Evolutionary conservation across 257 asterid species (phyloP).

Genomic region (Primulina huaijiensis): DNA sequence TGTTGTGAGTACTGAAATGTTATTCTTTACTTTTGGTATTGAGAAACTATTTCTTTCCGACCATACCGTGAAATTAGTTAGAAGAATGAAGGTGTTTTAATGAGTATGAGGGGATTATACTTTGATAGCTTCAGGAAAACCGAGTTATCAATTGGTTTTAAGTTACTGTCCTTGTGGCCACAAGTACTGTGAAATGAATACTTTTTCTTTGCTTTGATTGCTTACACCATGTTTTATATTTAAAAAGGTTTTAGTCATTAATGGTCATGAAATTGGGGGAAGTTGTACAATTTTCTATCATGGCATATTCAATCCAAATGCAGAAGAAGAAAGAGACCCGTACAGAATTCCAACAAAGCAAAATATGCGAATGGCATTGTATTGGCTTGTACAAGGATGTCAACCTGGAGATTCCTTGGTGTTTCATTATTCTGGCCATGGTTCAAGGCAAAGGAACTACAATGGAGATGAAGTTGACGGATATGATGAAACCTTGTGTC

Average conservation of each 20-base stretch:
- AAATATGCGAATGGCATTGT: slow-evolving; percentile 84
- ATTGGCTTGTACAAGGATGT: slow-evolving; percentile 94
- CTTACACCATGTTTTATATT: background rate
- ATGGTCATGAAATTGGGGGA: background rate
- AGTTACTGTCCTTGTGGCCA: background rate
- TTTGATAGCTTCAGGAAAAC: background rate
- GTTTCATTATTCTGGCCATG: slow-evolving; percentile 95
- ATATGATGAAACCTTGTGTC: slow-evolving; percentile 92
- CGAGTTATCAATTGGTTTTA: background rate
- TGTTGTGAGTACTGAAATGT: background rate
- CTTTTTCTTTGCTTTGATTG: background rate
- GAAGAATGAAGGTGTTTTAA: background rate
- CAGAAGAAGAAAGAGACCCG: slow-evolving; percentile 95
- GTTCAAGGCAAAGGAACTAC: slow-evolving; percentile 76
- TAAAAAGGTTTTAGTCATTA: background rate
- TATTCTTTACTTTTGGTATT: background rate
- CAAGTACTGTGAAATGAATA: background rate
- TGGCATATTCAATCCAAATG: slow-evolving; percentile 26
- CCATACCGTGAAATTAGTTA: background rate
- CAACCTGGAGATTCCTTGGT: slow-evolving; percentile 90
- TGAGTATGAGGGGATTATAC: background rate
- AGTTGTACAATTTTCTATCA: background rate
- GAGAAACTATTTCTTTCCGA: background rate
- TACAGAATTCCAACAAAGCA: slow-evolving; percentile 72
- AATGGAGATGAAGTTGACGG: slow-evolving; percentile 96